Percentiles rank a stretch among this genome's conserved stretches.
phyloP scores from a whole-genome alignment of 148 eudicot species.

The Rhododendron williamsianum region DNA sequence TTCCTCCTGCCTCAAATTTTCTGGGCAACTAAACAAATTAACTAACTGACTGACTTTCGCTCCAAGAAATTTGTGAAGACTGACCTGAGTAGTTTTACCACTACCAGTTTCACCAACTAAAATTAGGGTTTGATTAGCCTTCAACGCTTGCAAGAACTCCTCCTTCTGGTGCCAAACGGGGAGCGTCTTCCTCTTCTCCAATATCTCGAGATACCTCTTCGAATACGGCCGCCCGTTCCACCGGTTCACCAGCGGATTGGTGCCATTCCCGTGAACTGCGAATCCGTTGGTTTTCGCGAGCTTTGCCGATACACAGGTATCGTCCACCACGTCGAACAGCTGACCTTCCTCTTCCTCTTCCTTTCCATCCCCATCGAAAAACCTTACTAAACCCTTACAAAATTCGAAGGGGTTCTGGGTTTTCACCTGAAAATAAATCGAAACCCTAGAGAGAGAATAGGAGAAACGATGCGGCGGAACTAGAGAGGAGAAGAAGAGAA shows the following conservation, averaged over 20 bases:
- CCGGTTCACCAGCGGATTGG: slow-evolving; percentile 31
- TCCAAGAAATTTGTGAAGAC: background rate
- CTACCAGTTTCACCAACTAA: slow-evolving; percentile 99
- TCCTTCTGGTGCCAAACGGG: slow-evolving; percentile 98
- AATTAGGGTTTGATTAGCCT: slow-evolving; percentile 54
- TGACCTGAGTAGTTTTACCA: slow-evolving; percentile 97
- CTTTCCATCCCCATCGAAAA: slow-evolving; percentile 42
- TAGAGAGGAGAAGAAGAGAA: background rate
- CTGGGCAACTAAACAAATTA: background rate
- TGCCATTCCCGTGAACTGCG: slow-evolving; percentile 12
- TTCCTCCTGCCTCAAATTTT: background rate
- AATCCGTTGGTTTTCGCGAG: slow-evolving; percentile 37
- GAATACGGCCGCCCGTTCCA: slow-evolving; percentile 79
- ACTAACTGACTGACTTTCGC: background rate
- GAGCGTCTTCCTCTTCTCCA: slow-evolving; percentile 79
- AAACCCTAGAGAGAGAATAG: background rate
- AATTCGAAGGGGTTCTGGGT: background rate
- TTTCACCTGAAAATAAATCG: background rate
- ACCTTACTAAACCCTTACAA: no score
- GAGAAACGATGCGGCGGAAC: background rate
- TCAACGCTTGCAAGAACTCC: slow-evolving; percentile 62
- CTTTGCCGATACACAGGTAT: slow-evolving; percentile 25
- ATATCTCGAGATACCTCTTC: slow-evolving; percentile 59
- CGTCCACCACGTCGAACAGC: slow-evolving; percentile 92
- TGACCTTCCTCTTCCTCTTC: slow-evolving; percentile 96